Conservation (phyloP, 495 filamentous ascomycete species). For the Stereocaulon alpinum region DNA sequence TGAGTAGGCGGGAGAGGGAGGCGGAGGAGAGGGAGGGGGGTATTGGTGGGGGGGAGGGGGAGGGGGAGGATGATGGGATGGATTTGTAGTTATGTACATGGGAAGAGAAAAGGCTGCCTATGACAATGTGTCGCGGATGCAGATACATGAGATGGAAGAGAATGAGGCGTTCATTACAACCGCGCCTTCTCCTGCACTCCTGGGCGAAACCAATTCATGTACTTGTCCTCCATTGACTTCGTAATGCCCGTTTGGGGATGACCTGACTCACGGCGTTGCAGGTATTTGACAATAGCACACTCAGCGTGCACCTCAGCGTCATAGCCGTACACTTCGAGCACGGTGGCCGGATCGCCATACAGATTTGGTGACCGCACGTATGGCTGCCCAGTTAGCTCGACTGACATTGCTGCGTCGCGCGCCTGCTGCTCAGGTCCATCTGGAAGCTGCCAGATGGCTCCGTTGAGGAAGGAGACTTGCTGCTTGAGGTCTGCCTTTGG, state of each 20-base stretch:
- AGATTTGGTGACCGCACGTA: slow-evolving; percentile 23
- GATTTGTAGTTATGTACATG: slow-evolving; percentile 18
- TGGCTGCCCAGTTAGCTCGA: slow-evolving; percentile 26
- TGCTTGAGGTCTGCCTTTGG: slow-evolving; percentile 28
- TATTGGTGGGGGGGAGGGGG: slow-evolving; percentile 20
- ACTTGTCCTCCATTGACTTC: slow-evolving; percentile 21
- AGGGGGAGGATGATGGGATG: slow-evolving; percentile 31
- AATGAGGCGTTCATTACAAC: background rate
- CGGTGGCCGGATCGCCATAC: slow-evolving; percentile 22
- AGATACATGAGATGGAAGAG: background rate
- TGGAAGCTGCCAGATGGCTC: slow-evolving; percentile 37
- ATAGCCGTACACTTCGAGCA: slow-evolving; percentile 25
- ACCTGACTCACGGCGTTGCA: slow-evolving; percentile 10
- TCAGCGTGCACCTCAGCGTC: slow-evolving; percentile 25
- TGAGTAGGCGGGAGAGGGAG: slow-evolving; percentile 44
- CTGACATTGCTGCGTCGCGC: slow-evolving; percentile 34
- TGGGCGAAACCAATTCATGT: slow-evolving; percentile 27
- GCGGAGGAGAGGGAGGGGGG: slow-evolving; percentile 34
- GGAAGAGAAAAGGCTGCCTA: background rate
- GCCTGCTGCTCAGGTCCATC: slow-evolving; percentile 36
- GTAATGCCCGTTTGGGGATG: slow-evolving; percentile 18
- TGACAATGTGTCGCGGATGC: background rate
- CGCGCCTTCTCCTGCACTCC: background rate
- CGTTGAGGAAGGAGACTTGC: slow-evolving; percentile 30
- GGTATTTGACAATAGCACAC: slow-evolving; percentile 17